These are phyloP conservation scores for Pichia insulana DNA, from an alignment of 805 yeast species.

Conservation along the genomic window DNA sequence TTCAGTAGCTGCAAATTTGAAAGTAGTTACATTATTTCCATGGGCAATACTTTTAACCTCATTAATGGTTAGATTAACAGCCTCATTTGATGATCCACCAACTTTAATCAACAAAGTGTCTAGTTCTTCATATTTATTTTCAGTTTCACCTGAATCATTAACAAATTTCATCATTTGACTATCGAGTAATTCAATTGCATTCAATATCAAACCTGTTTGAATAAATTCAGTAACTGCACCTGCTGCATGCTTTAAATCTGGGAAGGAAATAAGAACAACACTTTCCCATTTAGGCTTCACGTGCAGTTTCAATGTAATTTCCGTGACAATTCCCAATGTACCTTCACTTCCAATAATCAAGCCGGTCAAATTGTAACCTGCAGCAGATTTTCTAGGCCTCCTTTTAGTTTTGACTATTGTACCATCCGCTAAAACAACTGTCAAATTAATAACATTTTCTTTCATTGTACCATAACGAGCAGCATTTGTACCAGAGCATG, in stretches of 20 bases:
- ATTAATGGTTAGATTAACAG: slow-evolving; percentile 42
- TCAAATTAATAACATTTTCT: slow-evolving; percentile 58
- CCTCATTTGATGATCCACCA: slow-evolving; percentile 49
- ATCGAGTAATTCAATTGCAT: slow-evolving; percentile 75
- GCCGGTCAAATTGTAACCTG: slow-evolving; percentile 73
- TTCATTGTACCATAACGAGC: slow-evolving; percentile 74
- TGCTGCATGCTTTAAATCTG: slow-evolving; percentile 58
- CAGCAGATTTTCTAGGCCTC: slow-evolving; percentile 70
- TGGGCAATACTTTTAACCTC: slow-evolving; percentile 34
- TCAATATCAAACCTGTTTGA: slow-evolving; percentile 58
- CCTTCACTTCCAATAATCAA: slow-evolving; percentile 81
- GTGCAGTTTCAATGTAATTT: slow-evolving; percentile 55
- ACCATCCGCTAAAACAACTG: slow-evolving; percentile 77
- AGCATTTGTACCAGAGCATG: slow-evolving; percentile 77
- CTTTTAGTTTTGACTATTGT: slow-evolving; percentile 64
- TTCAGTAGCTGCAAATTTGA: slow-evolving; percentile 55
- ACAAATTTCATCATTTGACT: slow-evolving; percentile 66
- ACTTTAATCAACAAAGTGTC: slow-evolving; percentile 72
- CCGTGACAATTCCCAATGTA: slow-evolving; percentile 65
- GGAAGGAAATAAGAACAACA: slow-evolving; percentile 67
- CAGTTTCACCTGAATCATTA: slow-evolving; percentile 49
- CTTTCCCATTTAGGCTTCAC: slow-evolving; percentile 52
- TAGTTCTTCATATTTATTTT: slow-evolving; percentile 49
- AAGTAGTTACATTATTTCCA: slow-evolving; percentile 38
- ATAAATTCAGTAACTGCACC: slow-evolving; percentile 58